Conservation (phyloP, 305 asterid species). For the Fraxinus velutina region DNA sequence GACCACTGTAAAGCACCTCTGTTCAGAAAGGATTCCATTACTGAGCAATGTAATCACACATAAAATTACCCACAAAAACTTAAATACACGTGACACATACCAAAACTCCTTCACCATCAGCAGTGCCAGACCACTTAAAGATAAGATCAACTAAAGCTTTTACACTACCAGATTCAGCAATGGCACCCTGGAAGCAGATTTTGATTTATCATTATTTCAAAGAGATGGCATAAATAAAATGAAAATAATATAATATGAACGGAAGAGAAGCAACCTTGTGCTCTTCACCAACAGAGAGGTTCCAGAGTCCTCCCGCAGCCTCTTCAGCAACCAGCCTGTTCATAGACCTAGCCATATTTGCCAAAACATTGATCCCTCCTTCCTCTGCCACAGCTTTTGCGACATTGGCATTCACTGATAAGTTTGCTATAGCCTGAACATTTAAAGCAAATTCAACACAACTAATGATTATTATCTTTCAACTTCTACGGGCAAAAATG, state of each 20-base stretch:
- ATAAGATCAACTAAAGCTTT: conserved; percentile 83
- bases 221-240: conserved; percentile 7
- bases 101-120: conserved; percentile 83
- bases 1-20: conserved; percentile 17
- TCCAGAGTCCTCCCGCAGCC: conserved; percentile 98
- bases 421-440: conserved; percentile 85
- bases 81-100: conserved; percentile 37
- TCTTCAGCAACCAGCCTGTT: conserved; percentile 90
- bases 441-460: conserved; percentile 16
- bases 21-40: background rate
- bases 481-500: background rate
- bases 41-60: background rate
- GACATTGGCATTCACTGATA: conserved; percentile 78
- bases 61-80: conserved; percentile 6
- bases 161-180: conserved; percentile 85
- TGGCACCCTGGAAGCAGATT: conserved; percentile 55
- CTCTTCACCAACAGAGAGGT: conserved; percentile 92
- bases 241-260: background rate
- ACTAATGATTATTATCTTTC: conserved; percentile 1
- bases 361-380: conserved; percentile 74
- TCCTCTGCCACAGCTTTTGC: conserved; percentile 94
- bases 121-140: conserved; percentile 59
- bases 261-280: conserved; percentile 57
- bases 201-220: conserved; percentile 21
- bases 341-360: conserved; percentile 65